These are phyloP conservation scores for Rosa rugosa DNA, from an alignment of 306 rosid genomes.

Conservation along the genomic window DNA sequence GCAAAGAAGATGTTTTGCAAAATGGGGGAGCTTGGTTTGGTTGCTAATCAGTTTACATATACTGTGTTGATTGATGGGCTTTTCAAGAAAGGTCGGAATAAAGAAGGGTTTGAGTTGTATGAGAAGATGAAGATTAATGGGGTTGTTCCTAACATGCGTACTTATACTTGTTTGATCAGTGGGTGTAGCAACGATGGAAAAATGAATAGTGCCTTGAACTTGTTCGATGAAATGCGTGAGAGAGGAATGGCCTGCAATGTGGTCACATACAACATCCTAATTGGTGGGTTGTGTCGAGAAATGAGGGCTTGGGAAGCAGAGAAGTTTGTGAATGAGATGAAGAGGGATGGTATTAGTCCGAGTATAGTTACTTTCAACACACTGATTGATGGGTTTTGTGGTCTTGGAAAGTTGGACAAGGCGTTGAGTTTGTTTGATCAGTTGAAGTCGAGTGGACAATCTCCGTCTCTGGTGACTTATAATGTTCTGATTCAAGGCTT, in stretches of 20 bases:
- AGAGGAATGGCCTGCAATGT: conserved; percentile 54
- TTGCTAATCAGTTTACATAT: conserved; percentile 62
- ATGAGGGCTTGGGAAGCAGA: conserved; percentile 48
- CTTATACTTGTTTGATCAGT: conserved; percentile 54
- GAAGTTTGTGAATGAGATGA: conserved; percentile 48
- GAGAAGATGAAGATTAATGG: conserved; percentile 58
- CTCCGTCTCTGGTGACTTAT: conserved; percentile 66
- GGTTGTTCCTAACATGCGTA: conserved; percentile 46
- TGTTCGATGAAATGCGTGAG: conserved; percentile 69
- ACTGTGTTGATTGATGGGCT: conserved; percentile 65
- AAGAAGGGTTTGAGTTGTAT: conserved; percentile 67
- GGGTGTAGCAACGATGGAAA: conserved; percentile 52
- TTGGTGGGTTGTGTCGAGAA: conserved; percentile 56
- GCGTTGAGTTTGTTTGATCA: conserved; percentile 56
- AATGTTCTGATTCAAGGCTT: conserved; percentile 63
- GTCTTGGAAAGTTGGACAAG: conserved; percentile 49
- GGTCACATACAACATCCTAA: conserved; percentile 56
- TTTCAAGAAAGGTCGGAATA: conserved; percentile 63
- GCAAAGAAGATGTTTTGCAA: conserved; percentile 61
- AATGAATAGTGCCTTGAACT: conserved; percentile 42
- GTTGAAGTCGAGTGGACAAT: conserved; percentile 54
- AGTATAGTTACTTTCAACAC: conserved; percentile 57
- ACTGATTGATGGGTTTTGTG: conserved; percentile 65
- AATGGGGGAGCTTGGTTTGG: conserved; percentile 56
- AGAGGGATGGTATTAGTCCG: conserved; percentile 47